Base-by-base conservation (phyloP, 106 monocot species). In the Posidonia australis region DNA sequence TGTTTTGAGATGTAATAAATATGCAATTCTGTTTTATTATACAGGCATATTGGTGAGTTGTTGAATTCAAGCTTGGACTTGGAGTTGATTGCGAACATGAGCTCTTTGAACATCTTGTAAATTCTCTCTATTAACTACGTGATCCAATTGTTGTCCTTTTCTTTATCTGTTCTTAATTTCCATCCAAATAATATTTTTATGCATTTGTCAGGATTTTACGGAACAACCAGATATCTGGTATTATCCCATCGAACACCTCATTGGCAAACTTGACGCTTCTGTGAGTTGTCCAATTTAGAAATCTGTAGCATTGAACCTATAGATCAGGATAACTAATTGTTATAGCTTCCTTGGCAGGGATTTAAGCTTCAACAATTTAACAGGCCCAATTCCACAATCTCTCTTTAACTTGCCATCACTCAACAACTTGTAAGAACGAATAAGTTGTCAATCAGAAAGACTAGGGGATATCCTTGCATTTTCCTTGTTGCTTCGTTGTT, bases 311-410 rank as follows among this genome's bases (percentile, higher is more conserved):
- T 49, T 49, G 48, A 0, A 0, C 9, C 2, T 49, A 3, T 1
- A 3, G 21, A 9, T 25, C 22, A 23, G 4, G 11, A 17, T n/a
- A 13, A 0, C 48, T 25, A 1, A 23, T 23, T 23, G 2, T 55
- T 60, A 16, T 32, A 16, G 17, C 12, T 17, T 16, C n/a, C 0
- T 13, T 60, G 0, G 5, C 31, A 60, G 60, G 30, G 60, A 60
- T 18, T n/a, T 60, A 16, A 60, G 60, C 31, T 60, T 93, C 77
- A 93, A 93, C 75, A 93, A 88, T 66, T 69, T 93, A 44, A 85
- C 80, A 44, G 92, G 92, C 61, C 17, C 41, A 57, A 32, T 93
- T 77, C 88, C 88, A 17, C 69, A 61, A 48, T 85, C 92, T 70
- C 77, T 93, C 46, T 83, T 93, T 73, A 93, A 70, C 64, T 58